Evolutionary conservation across 306 rosid species (phyloP), one percentile per base, ranked within the genome.

Genomic region (Trifolium repens): DNA sequence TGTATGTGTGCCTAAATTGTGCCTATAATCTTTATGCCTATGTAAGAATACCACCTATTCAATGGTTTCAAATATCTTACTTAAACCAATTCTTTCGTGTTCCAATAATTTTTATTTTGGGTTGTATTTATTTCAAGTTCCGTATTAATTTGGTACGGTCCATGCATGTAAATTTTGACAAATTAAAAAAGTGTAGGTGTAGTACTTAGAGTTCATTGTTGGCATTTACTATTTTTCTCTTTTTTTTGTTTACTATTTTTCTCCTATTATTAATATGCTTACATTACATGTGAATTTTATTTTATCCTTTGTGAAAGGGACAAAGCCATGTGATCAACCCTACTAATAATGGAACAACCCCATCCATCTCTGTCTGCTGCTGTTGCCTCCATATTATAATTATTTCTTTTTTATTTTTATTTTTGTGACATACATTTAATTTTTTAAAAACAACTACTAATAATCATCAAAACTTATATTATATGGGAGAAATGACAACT

Each of bases 271-370:
- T 22, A 61, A 26, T n/a, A 34, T 32, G 34, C 2, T 27, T 2
- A 27, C 27, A 12, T 14, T 60, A 61, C 44, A 32, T 61, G 67
- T 61, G 44, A 61, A 32, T 61, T 61, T 32, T 61, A 32, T 61
- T 32, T 61, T 32, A 61, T 61, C 44, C 44, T 61, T 58, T 11
- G 34, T 15, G 44, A 61, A 61, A 34, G 43, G 19, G 84, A 75
- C 84, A 85, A 17, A 24, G 67, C 77, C 88, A 81, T 79, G 85
- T 81, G 86, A 80, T 62, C 80, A 71, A 68, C 80, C 73, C 67
- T 71, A 43, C 83, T 2, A 32, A 73, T 78, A 19, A 82, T 82
- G 64, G 73, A 78, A 67, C 74, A 61, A 50, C 42, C 32, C 78
- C 84, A 81, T 71, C 37, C 64, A 52, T 68, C 54, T 49, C n/a